Evolutionary conservation across 2,329 filamentous ascomycete genomes (phyloP), one percentile per base, ranked within the genome.

Genomic region (Sphaerulina populicola): DNA sequence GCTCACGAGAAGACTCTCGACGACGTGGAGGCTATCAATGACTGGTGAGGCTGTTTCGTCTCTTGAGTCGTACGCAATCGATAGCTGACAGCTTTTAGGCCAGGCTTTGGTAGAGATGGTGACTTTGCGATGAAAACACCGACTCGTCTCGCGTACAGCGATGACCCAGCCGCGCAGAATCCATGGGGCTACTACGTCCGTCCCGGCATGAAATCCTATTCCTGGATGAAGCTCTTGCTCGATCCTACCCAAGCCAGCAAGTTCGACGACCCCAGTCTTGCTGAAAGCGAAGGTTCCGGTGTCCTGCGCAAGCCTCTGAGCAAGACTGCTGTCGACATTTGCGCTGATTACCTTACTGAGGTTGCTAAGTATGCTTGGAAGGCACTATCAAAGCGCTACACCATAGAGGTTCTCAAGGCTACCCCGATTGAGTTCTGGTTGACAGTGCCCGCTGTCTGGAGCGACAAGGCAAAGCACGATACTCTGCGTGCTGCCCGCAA

Each of bases 381-480:
- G 6, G 51, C 44, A 1, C 29, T 57, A 0, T 14, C 18, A 6
- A 45, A 41, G 23, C 29, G 35, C 2, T 7, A 49, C n/a, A 44
- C 53, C 3, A 27, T 27, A 1, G 56, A 56, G 15, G 37, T 52
- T 4, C 42, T 57, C 3, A 21, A 43, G 2, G 80, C 79, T 7
- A 88, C 84, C 3, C 82, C 81, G 59, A 80, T 88, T 35, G 81
- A 89, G 54, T 88, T 86, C 60, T 84, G 88, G 49, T 73, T 90
- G 50, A 89, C 86, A 0, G 86, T 85, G 42, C 86, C 86, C 6
- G 86, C 86, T 6, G 84, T 89, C 2, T 90, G 86, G 86, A 85
- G 81, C 21, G 86, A 90, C 64, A 79, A 82, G 0, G 86, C 85
- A 11, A 89, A 88, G 69, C 84, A 86, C 63, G 85, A 84, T 6